Percentiles rank a stretch among this genome's conserved stretches.
phyloP scores from a whole-genome alignment of 2,329 filamentous ascomycete species.

The Didymellaceae sp. region DNA sequence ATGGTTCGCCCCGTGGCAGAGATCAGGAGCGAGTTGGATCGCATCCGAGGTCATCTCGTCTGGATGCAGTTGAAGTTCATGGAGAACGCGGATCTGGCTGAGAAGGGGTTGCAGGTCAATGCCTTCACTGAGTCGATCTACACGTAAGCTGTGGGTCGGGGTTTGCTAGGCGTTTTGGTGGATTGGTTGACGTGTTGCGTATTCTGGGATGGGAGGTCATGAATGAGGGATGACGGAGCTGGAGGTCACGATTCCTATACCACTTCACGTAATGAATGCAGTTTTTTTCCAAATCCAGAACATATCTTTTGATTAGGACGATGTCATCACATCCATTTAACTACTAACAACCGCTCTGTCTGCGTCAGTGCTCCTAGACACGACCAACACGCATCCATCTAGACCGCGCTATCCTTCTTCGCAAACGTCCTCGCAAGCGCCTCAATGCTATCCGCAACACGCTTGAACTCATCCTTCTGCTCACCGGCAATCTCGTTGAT shows the following conservation, averaged over 20 bases:
- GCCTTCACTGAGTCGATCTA: conserved; percentile 86
- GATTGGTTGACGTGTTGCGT: background rate
- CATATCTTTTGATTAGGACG: background rate
- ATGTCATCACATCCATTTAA: background rate
- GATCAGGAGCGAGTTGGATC: conserved; percentile 75
- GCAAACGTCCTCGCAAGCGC: conserved; percentile 51
- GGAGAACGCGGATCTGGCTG: conserved; percentile 84
- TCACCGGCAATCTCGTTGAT: conserved; percentile 46
- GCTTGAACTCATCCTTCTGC: conserved; percentile 53
- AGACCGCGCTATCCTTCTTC: conserved; percentile 49
- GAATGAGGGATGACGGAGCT: background rate
- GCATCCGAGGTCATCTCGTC: conserved; percentile 86
- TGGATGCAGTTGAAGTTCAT: conserved; percentile 95
- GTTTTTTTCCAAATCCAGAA: no score
- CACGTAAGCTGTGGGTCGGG: conserved; percentile 52
- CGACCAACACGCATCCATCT: background rate
- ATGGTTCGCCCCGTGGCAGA: conserved; percentile 68
- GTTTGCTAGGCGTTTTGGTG: background rate
- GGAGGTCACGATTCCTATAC: background rate
- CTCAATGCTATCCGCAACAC: conserved; percentile 52
- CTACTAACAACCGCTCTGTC: background rate
- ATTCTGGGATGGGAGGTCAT: background rate
- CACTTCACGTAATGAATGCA: no score
- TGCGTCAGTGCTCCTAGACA: background rate
- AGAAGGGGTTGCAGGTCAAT: conserved; percentile 86